These are phyloP conservation scores for Salix purpurea DNA, from an alignment of 345 rosid species.

Conservation along the genomic window DNA sequence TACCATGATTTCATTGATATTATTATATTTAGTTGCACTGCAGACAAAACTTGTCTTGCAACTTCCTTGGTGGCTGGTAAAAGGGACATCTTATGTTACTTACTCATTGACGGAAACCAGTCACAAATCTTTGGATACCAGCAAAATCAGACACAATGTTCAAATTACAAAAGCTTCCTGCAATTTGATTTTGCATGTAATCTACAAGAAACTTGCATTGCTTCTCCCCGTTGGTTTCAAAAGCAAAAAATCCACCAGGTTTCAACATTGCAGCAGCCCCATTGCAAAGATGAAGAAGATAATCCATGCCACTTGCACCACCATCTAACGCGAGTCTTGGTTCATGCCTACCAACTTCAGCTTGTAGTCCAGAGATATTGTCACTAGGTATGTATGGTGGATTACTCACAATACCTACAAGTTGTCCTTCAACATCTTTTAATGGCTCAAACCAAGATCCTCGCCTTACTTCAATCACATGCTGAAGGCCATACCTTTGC, in stretches of 20 bases:
- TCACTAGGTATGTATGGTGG: constrained; percentile 86
- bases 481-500: constrained; percentile 63
- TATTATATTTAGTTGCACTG: not conserved
- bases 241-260: constrained; percentile 72
- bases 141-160: constrained; percentile 60
- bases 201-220: constrained; percentile 67
- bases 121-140: constrained; percentile 60
- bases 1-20: not conserved
- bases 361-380: constrained; percentile 60
- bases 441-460: constrained; percentile 89
- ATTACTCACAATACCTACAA: constrained; percentile 79
- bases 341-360: constrained; percentile 89
- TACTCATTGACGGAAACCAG: constrained; percentile 45
- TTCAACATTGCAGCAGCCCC: constrained; percentile 67
- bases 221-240: constrained; percentile 87
- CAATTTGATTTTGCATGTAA: constrained; percentile 37
- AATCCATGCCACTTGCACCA: constrained; percentile 61
- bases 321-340: constrained; percentile 89
- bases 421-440: constrained; percentile 55
- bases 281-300: constrained; percentile 63
- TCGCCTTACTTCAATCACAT: constrained; percentile 46
- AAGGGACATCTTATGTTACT: not conserved
- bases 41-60: not conserved
- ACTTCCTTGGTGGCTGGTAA: not conserved
- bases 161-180: constrained; percentile 46